Evolutionary conservation across 2,329 filamentous ascomycete genomes (phyloP).

Genomic region (Neopestalotiopsis rosae): DNA sequence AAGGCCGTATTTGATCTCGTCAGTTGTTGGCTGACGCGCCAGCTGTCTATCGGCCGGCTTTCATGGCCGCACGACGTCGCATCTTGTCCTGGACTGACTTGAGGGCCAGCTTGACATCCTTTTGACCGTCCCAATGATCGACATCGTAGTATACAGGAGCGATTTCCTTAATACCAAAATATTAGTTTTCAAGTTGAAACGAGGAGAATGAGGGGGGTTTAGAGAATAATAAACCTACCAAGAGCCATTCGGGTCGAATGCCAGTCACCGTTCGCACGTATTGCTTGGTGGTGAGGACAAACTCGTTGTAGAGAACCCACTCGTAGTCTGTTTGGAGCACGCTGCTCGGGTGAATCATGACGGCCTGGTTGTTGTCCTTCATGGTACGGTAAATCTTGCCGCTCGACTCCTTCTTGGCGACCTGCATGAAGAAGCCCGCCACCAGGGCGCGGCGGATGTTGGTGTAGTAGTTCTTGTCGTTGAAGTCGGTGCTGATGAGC

Average conservation of each 20-base stretch:
- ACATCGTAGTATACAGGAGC: conserved; percentile 93
- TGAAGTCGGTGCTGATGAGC: conserved; percentile 86
- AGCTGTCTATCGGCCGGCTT: conserved; percentile 43
- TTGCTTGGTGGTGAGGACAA: conserved; percentile 97
- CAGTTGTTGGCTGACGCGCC: too few relatives aligned
- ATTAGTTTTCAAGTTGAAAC: conserved; percentile 7
- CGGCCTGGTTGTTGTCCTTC: conserved; percentile 94
- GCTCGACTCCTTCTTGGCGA: conserved; percentile 88
- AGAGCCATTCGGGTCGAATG: conserved; percentile 90
- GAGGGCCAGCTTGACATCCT: conserved; percentile 78
- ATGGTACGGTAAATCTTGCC: conserved; percentile 94
- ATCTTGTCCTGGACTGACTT: conserved; percentile 64
- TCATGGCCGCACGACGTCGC: conserved; percentile 63
- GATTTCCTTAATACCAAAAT: conserved; percentile 69
- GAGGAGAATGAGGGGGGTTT: background rate
- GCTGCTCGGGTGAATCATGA: conserved; percentile 91
- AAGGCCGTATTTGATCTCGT: background rate
- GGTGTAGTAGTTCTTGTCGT: conserved; percentile 96
- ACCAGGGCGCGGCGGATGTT: conserved; percentile 95
- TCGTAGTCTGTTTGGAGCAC: conserved; percentile 88
- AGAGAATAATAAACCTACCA: conserved; percentile 61
- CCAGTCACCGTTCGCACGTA: conserved; percentile 94
- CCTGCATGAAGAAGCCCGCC: conserved; percentile 99
- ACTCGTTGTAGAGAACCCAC: conserved; percentile 98
- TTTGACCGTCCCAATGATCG: conserved; percentile 75